Evolutionary conservation across 73 alveolate genomes (phyloP).

Genomic region (Paramecium caudatum): DNA sequence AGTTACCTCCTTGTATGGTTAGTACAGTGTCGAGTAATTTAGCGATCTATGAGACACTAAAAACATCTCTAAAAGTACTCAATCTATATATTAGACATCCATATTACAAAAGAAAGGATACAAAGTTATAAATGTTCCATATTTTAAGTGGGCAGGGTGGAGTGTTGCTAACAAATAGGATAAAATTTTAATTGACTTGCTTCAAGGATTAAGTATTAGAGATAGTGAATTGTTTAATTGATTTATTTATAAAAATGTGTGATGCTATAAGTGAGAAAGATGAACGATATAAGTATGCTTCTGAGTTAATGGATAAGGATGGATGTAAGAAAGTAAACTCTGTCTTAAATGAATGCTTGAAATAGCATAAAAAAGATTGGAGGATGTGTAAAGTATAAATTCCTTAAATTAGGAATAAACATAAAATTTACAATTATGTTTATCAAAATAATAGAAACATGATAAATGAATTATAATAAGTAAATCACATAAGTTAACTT

Average conservation of each 20-base stretch:
- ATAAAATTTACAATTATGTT: no score
- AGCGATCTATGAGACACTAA: slow-evolving; percentile 32
- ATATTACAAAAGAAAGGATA: not conserved
- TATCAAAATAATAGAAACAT: no score
- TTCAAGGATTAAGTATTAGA: not conserved
- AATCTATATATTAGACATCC: not conserved
- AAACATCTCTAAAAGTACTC: slow-evolving; percentile 4
- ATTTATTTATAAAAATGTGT: not conserved
- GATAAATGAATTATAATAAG: no score
- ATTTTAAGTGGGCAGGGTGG: slow-evolving; percentile 49
- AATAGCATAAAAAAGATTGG: slow-evolving; percentile 35
- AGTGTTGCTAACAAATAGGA: not conserved
- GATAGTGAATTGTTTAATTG: slow-evolving; percentile 17
- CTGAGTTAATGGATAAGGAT: slow-evolving; percentile 28
- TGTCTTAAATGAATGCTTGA: not conserved
- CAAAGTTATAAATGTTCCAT: slow-evolving; percentile 38
- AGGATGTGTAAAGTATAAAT: slow-evolving; percentile 52
- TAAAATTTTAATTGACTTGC: not conserved
- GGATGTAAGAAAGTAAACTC: slow-evolving; percentile 19
- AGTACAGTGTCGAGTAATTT: not conserved
- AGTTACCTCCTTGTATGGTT: not conserved
- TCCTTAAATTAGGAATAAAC: no score
- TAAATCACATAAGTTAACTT: no score
- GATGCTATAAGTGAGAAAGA: slow-evolving; percentile 33
- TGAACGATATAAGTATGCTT: slow-evolving; percentile 38